Percentiles rank a stretch among this genome's conserved stretches.
These are phyloP conservation scores for Phyllachora maydis DNA, from an alignment of 2,329 filamentous ascomycete species.

Conservation along the genomic window DNA sequence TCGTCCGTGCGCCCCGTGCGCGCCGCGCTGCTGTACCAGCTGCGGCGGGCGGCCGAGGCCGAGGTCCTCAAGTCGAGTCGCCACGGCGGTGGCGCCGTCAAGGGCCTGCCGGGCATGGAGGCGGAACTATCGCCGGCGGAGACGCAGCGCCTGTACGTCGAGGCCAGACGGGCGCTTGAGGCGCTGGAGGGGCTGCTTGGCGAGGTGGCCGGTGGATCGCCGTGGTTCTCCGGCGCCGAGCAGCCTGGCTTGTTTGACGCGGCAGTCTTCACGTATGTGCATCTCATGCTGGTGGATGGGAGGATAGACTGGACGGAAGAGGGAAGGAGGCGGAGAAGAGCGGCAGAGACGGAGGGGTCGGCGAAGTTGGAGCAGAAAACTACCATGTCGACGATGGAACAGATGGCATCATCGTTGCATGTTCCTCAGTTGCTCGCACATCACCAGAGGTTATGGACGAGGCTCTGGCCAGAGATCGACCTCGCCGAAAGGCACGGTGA, in stretches of 20 bases:
- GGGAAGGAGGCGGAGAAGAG: no score
- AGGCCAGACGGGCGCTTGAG: conserved; percentile 21
- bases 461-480: no score
- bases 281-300: conserved; percentile 62
- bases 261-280: conserved; percentile 73
- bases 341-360: no score
- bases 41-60: conserved; percentile 50
- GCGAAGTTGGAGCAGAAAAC: no score
- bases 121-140: conserved; percentile 16
- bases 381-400: no score
- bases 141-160: conserved; percentile 16
- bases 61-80: conserved; percentile 48
- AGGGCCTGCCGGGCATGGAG: neutral
- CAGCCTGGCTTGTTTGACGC: conserved; percentile 67
- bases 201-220: conserved; percentile 3
- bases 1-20: conserved; percentile 41
- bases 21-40: conserved; percentile 37
- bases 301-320: no score
- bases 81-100: conserved; percentile 8
- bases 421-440: no score
- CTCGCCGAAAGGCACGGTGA: no score
- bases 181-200: conserved; percentile 21
- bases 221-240: conserved; percentile 26
- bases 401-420: no score
- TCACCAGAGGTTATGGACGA: no score